phyloP scores from a whole-genome alignment of 148 eudicot species.

The Euryodendron excelsum region DNA sequence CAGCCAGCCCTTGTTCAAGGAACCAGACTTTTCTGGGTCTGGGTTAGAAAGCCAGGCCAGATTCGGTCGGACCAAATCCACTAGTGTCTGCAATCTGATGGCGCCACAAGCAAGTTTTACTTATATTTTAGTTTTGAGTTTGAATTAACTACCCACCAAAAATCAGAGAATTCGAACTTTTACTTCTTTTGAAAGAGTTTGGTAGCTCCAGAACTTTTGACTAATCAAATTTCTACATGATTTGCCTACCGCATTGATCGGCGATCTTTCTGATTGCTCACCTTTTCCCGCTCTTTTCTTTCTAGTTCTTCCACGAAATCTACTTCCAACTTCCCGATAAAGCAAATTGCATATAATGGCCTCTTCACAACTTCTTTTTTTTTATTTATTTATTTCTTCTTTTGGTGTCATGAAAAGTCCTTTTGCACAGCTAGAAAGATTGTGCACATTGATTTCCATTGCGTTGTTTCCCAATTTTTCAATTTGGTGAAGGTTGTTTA shows the following conservation, averaged over 20 bases:
- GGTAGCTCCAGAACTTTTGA: not conserved
- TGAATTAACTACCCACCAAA: not conserved
- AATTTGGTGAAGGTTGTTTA: too few species aligned
- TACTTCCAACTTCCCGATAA: not conserved
- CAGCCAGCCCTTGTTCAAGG: conserved; percentile 1
- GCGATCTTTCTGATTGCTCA: not conserved
- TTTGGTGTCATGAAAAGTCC: not conserved
- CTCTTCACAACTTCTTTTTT: not conserved
- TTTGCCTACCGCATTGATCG: conserved; percentile 12
- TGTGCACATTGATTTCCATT: too few species aligned
- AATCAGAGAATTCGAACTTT: too few species aligned
- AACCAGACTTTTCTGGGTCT: not conserved
- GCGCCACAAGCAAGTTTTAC: not conserved
- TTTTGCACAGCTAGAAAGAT: too few species aligned
- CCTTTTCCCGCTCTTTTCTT: not conserved
- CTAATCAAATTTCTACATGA: not conserved
- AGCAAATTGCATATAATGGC: not conserved
- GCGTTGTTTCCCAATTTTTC: too few species aligned
- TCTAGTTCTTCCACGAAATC: not conserved
- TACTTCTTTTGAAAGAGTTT: not conserved
- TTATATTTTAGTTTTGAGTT: not conserved
- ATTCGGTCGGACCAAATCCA: too few species aligned
- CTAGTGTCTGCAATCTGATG: too few species aligned
- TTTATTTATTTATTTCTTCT: not conserved
- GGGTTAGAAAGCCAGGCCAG: not conserved